phyloP scores from a whole-genome alignment of 78 protist genomes.

The Acrasis kona region DNA sequence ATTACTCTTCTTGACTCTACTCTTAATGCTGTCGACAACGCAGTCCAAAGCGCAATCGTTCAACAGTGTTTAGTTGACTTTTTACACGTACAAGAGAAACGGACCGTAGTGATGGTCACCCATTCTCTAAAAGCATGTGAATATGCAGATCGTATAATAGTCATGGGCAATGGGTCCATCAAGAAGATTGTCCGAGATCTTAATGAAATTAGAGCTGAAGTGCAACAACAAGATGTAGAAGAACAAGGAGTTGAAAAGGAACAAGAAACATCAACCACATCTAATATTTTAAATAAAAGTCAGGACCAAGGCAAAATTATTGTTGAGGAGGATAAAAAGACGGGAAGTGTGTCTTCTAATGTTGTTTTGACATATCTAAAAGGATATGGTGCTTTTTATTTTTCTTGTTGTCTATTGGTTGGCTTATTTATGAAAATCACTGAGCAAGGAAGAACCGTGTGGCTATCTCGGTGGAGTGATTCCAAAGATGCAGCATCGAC shows the following conservation, averaged over 20 bases:
- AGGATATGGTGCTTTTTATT: not conserved
- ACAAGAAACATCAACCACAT: not conserved
- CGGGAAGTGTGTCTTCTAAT: not conserved
- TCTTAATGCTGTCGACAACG: slow-evolving; percentile 51
- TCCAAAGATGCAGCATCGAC: not conserved
- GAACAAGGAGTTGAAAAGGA: not conserved
- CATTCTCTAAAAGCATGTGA: slow-evolving; percentile 38
- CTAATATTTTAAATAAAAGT: not conserved
- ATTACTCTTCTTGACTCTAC: slow-evolving; percentile 56
- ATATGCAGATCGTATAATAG: slow-evolving; percentile 22
- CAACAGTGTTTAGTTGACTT: not conserved
- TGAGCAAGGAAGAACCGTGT: not conserved
- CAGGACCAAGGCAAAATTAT: not conserved
- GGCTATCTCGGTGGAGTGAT: not conserved
- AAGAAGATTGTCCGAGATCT: not conserved
- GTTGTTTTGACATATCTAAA: not conserved
- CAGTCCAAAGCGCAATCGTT: slow-evolving; percentile 36
- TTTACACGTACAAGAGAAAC: not conserved
- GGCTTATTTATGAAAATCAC: not conserved
- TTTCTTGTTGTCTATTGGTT: not conserved
- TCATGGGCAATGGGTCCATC: slow-evolving; percentile 51
- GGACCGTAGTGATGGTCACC: slow-evolving; percentile 43
- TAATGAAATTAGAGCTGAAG: not conserved
- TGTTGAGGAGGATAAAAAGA: not conserved
- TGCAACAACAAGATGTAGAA: too few relatives aligned